Percentiles rank a stretch among this genome's conserved stretches.
Conservation (phyloP, 2,329 filamentous ascomycete genomes). For the Arthroderma sp. region DNA sequence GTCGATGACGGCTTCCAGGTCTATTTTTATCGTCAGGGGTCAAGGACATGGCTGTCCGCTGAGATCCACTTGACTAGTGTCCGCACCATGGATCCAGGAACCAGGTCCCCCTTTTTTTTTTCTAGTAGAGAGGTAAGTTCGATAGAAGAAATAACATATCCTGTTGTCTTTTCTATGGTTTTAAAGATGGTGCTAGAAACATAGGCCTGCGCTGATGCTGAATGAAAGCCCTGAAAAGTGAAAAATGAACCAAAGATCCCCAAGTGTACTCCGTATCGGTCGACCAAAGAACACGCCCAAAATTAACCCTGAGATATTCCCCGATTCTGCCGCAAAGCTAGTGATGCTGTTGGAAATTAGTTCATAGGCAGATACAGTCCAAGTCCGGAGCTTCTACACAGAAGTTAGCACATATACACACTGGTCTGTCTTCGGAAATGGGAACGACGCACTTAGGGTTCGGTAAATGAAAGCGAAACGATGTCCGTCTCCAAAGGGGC, state of each 20-base stretch:
- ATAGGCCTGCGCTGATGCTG: too few relatives aligned
- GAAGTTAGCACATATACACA: background rate
- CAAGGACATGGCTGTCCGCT: background rate
- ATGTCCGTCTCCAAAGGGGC: background rate
- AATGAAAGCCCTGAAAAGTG: too few relatives aligned
- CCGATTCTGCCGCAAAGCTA: background rate
- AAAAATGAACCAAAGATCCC: too few relatives aligned
- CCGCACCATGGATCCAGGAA: background rate
- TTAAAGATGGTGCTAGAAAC: too few relatives aligned
- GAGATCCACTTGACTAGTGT: background rate
- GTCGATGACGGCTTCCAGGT: too few relatives aligned
- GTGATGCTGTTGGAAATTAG: background rate
- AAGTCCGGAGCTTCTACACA: background rate
- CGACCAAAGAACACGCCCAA: too few relatives aligned
- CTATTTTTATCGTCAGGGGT: background rate
- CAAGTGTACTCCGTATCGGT: too few relatives aligned
- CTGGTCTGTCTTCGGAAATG: background rate
- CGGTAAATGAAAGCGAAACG: slow-evolving; percentile 7
- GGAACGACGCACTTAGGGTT: background rate
- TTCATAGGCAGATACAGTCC: background rate
- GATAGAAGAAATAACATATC: background rate
- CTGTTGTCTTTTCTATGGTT: too few relatives aligned
- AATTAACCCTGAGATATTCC: too few relatives aligned
- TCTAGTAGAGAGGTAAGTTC: too few relatives aligned
- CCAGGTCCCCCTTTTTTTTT: too few relatives aligned